These are phyloP conservation scores for Cordyceps cateniannulata DNA, from an alignment of 2,329 filamentous ascomycete species.

Conservation along the genomic window DNA sequence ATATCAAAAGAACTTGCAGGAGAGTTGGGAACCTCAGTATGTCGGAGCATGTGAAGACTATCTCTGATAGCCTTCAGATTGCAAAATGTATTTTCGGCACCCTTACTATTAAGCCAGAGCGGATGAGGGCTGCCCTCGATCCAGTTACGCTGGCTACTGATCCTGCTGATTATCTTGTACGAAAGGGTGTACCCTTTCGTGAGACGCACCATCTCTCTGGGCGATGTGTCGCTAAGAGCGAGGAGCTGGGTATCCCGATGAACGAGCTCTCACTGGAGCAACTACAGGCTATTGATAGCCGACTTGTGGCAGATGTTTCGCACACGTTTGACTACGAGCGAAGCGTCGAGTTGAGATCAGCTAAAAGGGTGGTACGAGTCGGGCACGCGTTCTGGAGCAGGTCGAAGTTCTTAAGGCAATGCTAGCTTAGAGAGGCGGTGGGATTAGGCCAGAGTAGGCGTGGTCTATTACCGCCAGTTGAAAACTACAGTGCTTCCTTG, in stretches of 20 bases:
- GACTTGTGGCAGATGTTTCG: slow-evolving; percentile 66
- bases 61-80: slow-evolving; percentile 75
- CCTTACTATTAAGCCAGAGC: slow-evolving; percentile 60
- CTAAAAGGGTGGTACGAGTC: slow-evolving; percentile 46
- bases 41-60: slow-evolving; percentile 75
- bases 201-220: slow-evolving; percentile 77
- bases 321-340: slow-evolving; percentile 71
- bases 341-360: slow-evolving; percentile 69
- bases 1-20: slow-evolving; percentile 75
- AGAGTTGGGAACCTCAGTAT: slow-evolving; percentile 81
- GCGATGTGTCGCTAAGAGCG: slow-evolving; percentile 60
- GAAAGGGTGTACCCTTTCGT: slow-evolving; percentile 67
- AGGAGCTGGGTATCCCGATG: slow-evolving; percentile 60
- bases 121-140: slow-evolving; percentile 72
- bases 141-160: slow-evolving; percentile 78
- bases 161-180: slow-evolving; percentile 57
- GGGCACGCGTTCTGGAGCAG: slow-evolving; percentile 62
- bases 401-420: slow-evolving; percentile 40
- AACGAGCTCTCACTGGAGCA: slow-evolving; percentile 62
- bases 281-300: slow-evolving; percentile 58
- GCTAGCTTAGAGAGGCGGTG: slow-evolving; percentile 19
- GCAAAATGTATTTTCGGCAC: slow-evolving; percentile 75
- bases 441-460: too few relatives aligned
- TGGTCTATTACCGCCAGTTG: too few relatives aligned
- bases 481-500: too few relatives aligned